Base-by-base conservation (phyloP, 192 early-diverging fungal species). In the Podila minutissima region DNA sequence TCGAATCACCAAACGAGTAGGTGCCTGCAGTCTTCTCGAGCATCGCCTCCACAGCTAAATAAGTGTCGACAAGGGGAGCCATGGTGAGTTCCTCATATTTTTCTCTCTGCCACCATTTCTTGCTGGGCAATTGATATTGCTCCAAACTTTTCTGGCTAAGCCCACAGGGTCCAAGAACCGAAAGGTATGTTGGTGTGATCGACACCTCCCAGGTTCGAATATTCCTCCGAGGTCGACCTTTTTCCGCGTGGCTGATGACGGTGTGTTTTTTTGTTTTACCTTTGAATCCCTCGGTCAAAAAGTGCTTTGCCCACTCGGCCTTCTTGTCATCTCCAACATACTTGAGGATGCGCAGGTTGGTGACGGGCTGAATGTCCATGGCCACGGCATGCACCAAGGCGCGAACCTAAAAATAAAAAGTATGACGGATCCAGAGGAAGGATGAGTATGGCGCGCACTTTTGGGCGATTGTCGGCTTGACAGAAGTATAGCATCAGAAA, bases 281-380 rank as follows among this genome's bases (percentile, higher is more conserved):
- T 10, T 83, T 82, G 71, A 97, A 93, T 1, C 93, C 93, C 15
- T 74, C 66, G 0, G 69, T 55, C 46, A 92, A 82, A 68, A 85
- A 88, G 73, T 89, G 74, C 38, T 79, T 83, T 26, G 88, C 90
- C 92, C 89, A 91, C 78, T 95, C 87, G 76, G 41, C 60, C 68
- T 78, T 76, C 76, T 84, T 73, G 67, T 86, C 71, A 48, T 87
- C 88, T 1, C 88, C 90, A 20, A 92, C 79, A 61, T 92, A 83
- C 13, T 86, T 84, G 65, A 94, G 71, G 1, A 98, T 90, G 46
- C 88, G 69, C 69, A 96, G 74, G 83, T 98, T 98, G 72, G 95
- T 92, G 51, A 96, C 67, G 20, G 97, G 97, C 72, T 97, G 95
- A 59, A 92, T 97, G 67, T 96, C 97, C 76, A 92, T 86, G 46